Base-by-base conservation (phyloP, 2,329 filamentous ascomycete species). In the Chlorencoelia australis region DNA sequence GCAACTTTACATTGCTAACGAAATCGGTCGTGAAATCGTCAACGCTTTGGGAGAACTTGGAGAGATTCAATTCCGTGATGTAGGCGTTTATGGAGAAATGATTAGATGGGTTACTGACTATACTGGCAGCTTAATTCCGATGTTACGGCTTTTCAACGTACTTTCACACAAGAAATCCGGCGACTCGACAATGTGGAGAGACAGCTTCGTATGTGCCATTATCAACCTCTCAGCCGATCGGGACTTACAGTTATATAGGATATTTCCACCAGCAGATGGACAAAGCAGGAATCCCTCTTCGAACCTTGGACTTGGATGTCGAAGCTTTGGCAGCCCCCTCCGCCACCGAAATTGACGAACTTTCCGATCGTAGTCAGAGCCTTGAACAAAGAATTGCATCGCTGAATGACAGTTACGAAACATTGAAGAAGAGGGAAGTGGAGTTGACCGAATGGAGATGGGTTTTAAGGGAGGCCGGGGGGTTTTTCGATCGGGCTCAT, bases 1-100 rank as follows among this genome's bases (percentile, higher is more conserved):
- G 58, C 91, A 98, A 79, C 82, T 98, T 57, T 98, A 96, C 67
- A 93, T 98, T 56, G 86, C 91, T 57, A 96, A 95, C 61, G 91
- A 98, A 71, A 96, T 98, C 53, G 89, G 91, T 53, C 79, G 91
- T 59, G 93, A 98, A 68, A 89, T 95, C 54, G 88, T 96, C 46
- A 94, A 88, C 58, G 89, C 89, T 39, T 71, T 98, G 48, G 91
- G 91, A 58, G 91, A 98, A 73, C 75, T 98, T 56, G 91, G 91
- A 40, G 75, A 91, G 55, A 88, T 96, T 61, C 88, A 96, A 64
- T 98, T 98, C 60, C 77, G 91, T 65, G 91, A 98, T 73, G 89
- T 96, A 71, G 36, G 52, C 40, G 22, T 7, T 17, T 18, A 8
- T 10, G 11, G 38, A 32, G 13, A n/a, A n/a, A 10, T 11, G 5